Evolutionary conservation across 495 filamentous ascomycete species (phyloP).

Genomic region (Amorphotheca resinae): DNA sequence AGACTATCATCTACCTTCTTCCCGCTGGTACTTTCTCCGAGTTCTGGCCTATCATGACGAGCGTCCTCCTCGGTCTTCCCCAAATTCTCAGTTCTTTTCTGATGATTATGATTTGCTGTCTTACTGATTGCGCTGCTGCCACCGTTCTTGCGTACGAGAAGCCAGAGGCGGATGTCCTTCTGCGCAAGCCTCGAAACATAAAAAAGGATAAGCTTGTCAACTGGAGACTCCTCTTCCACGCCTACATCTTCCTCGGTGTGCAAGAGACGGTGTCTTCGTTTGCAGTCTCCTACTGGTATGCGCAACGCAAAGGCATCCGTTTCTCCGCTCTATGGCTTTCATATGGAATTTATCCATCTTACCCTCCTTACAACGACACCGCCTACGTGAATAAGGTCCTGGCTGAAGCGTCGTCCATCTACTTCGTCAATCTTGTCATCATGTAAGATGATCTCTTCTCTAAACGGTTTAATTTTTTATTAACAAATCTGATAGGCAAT

Average conservation of each 20-base stretch:
- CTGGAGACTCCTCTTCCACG: conserved; percentile 46
- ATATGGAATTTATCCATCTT: conserved; percentile 34
- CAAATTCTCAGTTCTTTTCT: conserved; percentile 53
- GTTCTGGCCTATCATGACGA: conserved; percentile 57
- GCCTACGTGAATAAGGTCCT: conserved; percentile 34
- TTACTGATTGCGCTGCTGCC: conserved; percentile 51
- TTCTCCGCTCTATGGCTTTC: conserved; percentile 44
- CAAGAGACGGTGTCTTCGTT: conserved; percentile 46
- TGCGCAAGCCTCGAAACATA: conserved; percentile 43
- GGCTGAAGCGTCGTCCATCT: conserved; percentile 50
- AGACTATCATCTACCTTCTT: conserved; percentile 41
- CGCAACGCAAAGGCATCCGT: conserved; percentile 40
- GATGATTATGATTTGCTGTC: conserved; percentile 58
- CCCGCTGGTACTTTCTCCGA: conserved; percentile 54
- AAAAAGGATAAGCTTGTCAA: conserved; percentile 50
- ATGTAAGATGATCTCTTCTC: too few species aligned
- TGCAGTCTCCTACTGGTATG: conserved; percentile 52
- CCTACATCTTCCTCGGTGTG: conserved; percentile 49
- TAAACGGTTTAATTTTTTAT: conserved; percentile 57
- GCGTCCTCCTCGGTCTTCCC: conserved; percentile 53
- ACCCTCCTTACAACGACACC: conserved; percentile 19
- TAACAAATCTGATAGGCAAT: too few species aligned
- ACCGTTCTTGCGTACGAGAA: conserved; percentile 55
- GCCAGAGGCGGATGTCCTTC: conserved; percentile 55
- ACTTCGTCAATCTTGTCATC: conserved; percentile 58